Base-by-base conservation (phyloP, 306 rosid species). In the Coriaria nepalensis region DNA sequence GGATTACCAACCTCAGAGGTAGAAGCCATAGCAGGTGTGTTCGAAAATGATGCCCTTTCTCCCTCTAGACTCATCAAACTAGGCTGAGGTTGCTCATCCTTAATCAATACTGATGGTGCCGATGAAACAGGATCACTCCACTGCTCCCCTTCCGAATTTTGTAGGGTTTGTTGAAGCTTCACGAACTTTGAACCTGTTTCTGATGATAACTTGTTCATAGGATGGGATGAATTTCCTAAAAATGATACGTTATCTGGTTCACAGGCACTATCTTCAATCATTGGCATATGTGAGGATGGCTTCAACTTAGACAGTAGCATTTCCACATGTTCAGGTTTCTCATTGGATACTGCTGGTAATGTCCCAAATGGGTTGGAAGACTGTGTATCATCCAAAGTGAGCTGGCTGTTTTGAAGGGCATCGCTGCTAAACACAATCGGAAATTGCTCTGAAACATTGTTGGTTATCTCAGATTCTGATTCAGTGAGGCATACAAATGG, bases 311-410 rank as follows among this genome's bases (percentile, higher is more conserved):
- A 52, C 13, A 63, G 47, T 54, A 41, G 35, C 32, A 33, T 56
- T 55, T 73, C 83, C 66, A 64, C 67, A 51, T 53, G 49, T 45
- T 49, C 62, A 49, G 56, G 62, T 60, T 56, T 48, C 66, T 62
- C 78, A 20, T 53, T 43, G 51, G 70, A 67, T 53, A 54, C 14
- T 37, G 12, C 51, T 15, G 81, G 75, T 36, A 60, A 60, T 8
- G 76, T 43, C 54, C 62, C 50, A 60, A 78, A 61, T 37, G 87
- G 80, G 57, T 66, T 82, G n/a, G 64, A 61, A 9, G 55, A 50
- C 42, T 81, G 81, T 49, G 62, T 57, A 59, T 59, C 77, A 35
- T 66, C 81, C 37, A 53, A 54, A 65, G 61, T 38, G 33, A 73
- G 57, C 64, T 49, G 63, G 69, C 59, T 68, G 63, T 62, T 9